Percentiles rank a stretch among this genome's conserved stretches.
These are phyloP conservation scores for Diplocarpon mali DNA, from an alignment of 2,329 filamentous ascomycete genomes.

Conservation along the genomic window DNA sequence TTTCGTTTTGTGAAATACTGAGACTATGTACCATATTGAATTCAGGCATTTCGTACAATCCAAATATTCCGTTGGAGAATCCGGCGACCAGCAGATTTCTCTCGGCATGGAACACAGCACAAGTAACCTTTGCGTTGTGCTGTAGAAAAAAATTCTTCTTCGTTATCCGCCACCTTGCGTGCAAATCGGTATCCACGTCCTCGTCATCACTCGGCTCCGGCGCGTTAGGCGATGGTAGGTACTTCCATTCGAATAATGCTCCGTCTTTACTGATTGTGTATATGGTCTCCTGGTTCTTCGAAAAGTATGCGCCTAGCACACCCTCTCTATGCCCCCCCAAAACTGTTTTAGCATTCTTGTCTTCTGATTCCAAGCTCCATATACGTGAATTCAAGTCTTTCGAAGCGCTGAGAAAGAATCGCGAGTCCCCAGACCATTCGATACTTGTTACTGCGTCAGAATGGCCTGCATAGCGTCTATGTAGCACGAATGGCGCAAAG, in stretches of 20 bases:
- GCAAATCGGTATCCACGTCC: slow-evolving; percentile 46
- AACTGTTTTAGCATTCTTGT: slow-evolving; percentile 81
- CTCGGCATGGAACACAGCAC: slow-evolving; percentile 77
- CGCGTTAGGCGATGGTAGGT: slow-evolving; percentile 49
- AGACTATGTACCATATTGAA: slow-evolving; percentile 89
- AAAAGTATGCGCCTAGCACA: slow-evolving; percentile 94
- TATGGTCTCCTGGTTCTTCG: slow-evolving; percentile 84
- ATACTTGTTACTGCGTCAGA: slow-evolving; percentile 79
- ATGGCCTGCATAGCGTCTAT: slow-evolving; percentile 78
- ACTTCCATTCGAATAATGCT: slow-evolving; percentile 92
- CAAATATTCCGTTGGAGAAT: slow-evolving; percentile 90
- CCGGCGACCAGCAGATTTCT: slow-evolving; percentile 92
- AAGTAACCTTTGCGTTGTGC: slow-evolving; percentile 73
- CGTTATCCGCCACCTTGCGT: slow-evolving; percentile 84
- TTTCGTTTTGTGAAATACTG: slow-evolving; percentile 93
- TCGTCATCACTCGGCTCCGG: slow-evolving; percentile 42
- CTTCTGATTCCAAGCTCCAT: slow-evolving; percentile 85
- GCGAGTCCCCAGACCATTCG: slow-evolving; percentile 91
- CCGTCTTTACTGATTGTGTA: slow-evolving; percentile 96
- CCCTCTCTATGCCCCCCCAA: slow-evolving; percentile 83
- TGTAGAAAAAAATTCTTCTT: slow-evolving; percentile 92
- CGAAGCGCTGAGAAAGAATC: slow-evolving; percentile 86
- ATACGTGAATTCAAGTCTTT: slow-evolving; percentile 88
- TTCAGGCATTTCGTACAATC: slow-evolving; percentile 88
- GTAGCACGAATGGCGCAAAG: slow-evolving; percentile 86